These are phyloP conservation scores for Saxophila tyrrhenica DNA, from an alignment of 495 filamentous ascomycete genomes.

Conservation along the genomic window DNA sequence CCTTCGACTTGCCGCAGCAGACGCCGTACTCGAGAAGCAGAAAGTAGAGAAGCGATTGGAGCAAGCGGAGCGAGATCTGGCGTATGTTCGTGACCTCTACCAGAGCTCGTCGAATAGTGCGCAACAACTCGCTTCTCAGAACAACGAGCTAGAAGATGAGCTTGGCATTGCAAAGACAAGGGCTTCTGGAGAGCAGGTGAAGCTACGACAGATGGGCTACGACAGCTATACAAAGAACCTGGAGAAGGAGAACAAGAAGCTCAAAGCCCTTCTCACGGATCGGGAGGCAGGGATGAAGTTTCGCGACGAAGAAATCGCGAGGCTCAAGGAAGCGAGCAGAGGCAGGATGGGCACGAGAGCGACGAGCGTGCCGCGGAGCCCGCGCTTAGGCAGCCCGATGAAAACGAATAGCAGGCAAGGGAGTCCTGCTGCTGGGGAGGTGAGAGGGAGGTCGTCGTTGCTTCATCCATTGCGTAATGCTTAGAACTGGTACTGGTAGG, in stretches of 20 bases:
- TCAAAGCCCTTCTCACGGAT: conserved; percentile 11
- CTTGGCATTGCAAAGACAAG: conserved; percentile 3
- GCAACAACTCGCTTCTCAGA: conserved; percentile 4
- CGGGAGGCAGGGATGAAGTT: conserved; percentile 15
- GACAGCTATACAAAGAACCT: conserved; percentile 7
- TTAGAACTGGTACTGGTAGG: not conserved
- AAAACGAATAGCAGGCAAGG: conserved; percentile 13
- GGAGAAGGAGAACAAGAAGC: conserved; percentile 13
- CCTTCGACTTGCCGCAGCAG: not conserved
- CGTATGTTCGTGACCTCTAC: conserved; percentile 17
- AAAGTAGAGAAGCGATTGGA: conserved; percentile 6
- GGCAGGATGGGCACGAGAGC: conserved; percentile 19
- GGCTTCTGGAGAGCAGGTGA: conserved; percentile 9
- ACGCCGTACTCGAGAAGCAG: conserved; percentile 2
- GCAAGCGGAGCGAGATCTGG: conserved; percentile 2
- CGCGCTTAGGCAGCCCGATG: conserved; percentile 15
- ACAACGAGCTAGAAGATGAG: conserved; percentile 2
- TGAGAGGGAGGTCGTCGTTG: not conserved
- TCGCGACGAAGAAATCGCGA: conserved; percentile 19
- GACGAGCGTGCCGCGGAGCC: conserved; percentile 18
- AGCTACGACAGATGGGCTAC: conserved; percentile 12
- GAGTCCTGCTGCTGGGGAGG: conserved; percentile 9
- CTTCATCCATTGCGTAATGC: conserved; percentile 16
- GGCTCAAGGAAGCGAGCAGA: conserved; percentile 12
- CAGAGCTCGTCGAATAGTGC: conserved; percentile 14